These are phyloP conservation scores for Geotrichum phurueaensis DNA, from an alignment of 1,139 yeast species.

Conservation along the genomic window DNA sequence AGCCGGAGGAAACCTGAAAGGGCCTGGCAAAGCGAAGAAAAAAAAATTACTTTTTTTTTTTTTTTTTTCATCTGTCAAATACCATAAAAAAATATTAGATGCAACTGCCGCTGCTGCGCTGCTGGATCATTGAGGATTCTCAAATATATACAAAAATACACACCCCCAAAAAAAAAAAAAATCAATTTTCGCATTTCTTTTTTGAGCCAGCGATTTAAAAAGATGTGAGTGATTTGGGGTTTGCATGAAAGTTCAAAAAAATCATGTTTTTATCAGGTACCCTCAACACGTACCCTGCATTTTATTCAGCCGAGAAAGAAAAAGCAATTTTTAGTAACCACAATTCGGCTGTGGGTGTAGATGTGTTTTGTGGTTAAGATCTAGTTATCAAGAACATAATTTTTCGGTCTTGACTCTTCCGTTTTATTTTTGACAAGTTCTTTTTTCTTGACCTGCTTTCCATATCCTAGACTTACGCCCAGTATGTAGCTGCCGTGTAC, in stretches of 20 bases:
- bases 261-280: background rate
- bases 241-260: background rate
- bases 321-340: background rate
- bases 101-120: background rate
- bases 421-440: background rate
- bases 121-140: background rate
- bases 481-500: background rate
- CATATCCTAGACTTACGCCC: background rate
- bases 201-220: background rate
- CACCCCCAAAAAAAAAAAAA: background rate
- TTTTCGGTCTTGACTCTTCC: background rate
- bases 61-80: background rate
- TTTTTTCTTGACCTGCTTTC: background rate
- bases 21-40: background rate
- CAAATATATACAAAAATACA: background rate
- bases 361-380: background rate
- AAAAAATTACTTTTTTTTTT: background rate
- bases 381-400: background rate
- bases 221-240: background rate
- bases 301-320: background rate
- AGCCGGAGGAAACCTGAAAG: background rate
- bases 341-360: background rate
- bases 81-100: background rate
- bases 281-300: background rate
- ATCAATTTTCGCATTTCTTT: background rate